These are phyloP conservation scores for Cercospora sp. DNA, from an alignment of 2,329 filamentous ascomycete genomes.

Conservation along the genomic window DNA sequence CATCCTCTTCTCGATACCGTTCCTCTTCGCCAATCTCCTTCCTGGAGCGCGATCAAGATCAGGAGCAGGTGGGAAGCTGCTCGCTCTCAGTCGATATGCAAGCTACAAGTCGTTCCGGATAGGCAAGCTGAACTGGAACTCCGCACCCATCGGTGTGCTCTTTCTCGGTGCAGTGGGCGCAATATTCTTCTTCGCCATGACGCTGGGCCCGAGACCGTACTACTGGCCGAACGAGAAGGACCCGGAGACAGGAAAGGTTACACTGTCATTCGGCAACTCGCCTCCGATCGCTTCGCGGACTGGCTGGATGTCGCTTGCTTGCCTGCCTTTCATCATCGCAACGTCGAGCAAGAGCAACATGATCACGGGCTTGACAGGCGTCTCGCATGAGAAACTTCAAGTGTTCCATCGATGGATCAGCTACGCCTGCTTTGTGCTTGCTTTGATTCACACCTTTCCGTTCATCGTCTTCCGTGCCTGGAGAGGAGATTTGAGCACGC, in stretches of 20 bases:
- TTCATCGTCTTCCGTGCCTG: slow-evolving; percentile 57
- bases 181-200: slow-evolving; percentile 51
- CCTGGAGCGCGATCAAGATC: slow-evolving; percentile 5
- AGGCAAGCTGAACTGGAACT: slow-evolving; percentile 43
- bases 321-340: slow-evolving; percentile 53
- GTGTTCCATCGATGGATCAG: slow-evolving; percentile 57
- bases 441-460: slow-evolving; percentile 60
- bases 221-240: slow-evolving; percentile 49
- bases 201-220: slow-evolving; percentile 49
- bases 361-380: slow-evolving; percentile 55
- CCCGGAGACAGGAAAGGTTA: slow-evolving; percentile 17
- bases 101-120: slow-evolving; percentile 46
- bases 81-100: slow-evolving; percentile 45
- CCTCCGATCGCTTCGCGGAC: slow-evolving; percentile 56
- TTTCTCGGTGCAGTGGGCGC: slow-evolving; percentile 44
- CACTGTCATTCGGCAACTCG: slow-evolving; percentile 48
- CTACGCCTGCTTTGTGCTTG: slow-evolving; percentile 58
- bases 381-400: slow-evolving; percentile 59
- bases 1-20: slow-evolving; percentile 49
- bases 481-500: slow-evolving; percentile 50
- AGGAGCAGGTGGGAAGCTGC: slow-evolving; percentile 27
- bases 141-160: slow-evolving; percentile 49
- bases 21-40: slow-evolving; percentile 34
- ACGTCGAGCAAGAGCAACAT: slow-evolving; percentile 55
- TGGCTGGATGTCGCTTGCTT: slow-evolving; percentile 55